Base-by-base conservation (phyloP, 2,329 filamentous ascomycete species). In the Stemphylium lycopersici region DNA sequence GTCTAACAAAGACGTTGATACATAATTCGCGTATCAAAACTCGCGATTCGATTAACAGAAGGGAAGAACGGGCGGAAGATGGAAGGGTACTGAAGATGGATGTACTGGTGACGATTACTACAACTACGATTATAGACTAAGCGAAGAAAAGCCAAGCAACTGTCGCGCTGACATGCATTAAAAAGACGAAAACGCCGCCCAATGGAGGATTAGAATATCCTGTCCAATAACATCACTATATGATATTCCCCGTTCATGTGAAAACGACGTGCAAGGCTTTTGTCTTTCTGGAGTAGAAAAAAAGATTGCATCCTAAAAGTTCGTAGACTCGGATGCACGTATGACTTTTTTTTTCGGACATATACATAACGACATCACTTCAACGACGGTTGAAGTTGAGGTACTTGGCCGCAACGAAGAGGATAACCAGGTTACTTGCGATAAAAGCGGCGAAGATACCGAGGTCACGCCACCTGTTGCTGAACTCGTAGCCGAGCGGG, bases 391-490 rank as follows among this genome's bases (percentile, higher is more conserved):
- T 80, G 63, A 79, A 80, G 66, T 80, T 80, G 58, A 80, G 65
- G 59, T 73, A 80, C 46, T 76, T 80, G 71, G 82, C 80, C 34
- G 80, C 83, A 48, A 87, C 53, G 63, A 87, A 86, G 56, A 88
- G 65, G 43, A 87, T 76, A 16, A 90, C 82, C 66, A 95, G 69
- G 73, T 96, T 96, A 69, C 87, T 91, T 12, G 77, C 90, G 48
- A 96, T 82, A 68, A 92, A 96, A 1, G 87, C 88, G 29, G 84
- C 63, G 63, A 88, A 88, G 58, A 96, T 96, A 1, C 91, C 92
- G 52, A 95, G 59, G 64, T 96, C 91, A 50, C 91, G 84, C 91
- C 91, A 96, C 13, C 91, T 80, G 60, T 90, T 76, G 38, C 79
- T 77, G 65, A 88, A 96, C 2, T 77, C 78, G 67, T 96, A 83